These are phyloP conservation scores for Aphanocladium album DNA, from an alignment of 2,329 filamentous ascomycete genomes.

Conservation along the genomic window DNA sequence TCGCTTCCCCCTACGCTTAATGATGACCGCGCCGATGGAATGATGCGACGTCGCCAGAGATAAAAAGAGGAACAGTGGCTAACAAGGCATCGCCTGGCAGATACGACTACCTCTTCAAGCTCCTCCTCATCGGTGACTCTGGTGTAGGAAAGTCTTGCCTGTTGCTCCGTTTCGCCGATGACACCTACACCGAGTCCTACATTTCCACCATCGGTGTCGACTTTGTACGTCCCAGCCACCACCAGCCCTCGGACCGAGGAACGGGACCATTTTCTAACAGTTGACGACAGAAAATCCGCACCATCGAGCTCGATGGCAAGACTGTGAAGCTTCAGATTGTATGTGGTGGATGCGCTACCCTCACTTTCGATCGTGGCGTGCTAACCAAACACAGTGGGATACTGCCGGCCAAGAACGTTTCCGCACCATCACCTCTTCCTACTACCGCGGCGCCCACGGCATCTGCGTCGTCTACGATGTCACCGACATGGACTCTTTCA, in stretches of 20 bases:
- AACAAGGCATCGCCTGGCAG: slow-evolving; percentile 44
- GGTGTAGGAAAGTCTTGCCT: slow-evolving; percentile 99
- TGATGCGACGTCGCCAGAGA: slow-evolving; percentile 11
- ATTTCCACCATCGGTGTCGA: slow-evolving; percentile 99
- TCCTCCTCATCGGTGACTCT: slow-evolving; percentile 99
- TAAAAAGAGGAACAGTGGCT: slow-evolving; percentile 12
- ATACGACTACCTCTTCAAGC: slow-evolving; percentile 99
- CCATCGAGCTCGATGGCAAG: slow-evolving; percentile 98
- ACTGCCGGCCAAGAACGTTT: slow-evolving; percentile 98
- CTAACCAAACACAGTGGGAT: slow-evolving; percentile 70
- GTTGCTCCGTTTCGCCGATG: slow-evolving; percentile 94
- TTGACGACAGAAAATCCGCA: slow-evolving; percentile 90
- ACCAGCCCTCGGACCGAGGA: background rate
- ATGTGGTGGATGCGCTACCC: slow-evolving; percentile 36
- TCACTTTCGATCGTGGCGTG: background rate
- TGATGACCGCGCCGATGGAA: slow-evolving; percentile 1
- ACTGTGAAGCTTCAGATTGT: slow-evolving; percentile 99
- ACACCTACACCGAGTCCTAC: slow-evolving; percentile 99
- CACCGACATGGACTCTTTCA: slow-evolving; percentile 99
- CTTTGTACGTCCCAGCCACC: slow-evolving; percentile 63
- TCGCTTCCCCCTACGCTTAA: background rate
- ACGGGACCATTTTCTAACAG: background rate
- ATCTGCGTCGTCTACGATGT: slow-evolving; percentile 99
- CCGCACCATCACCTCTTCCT: slow-evolving; percentile 98
- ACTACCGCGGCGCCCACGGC: slow-evolving; percentile 97